Base-by-base conservation (phyloP, 495 filamentous ascomycete species). In the Penicillium pancosmium region DNA sequence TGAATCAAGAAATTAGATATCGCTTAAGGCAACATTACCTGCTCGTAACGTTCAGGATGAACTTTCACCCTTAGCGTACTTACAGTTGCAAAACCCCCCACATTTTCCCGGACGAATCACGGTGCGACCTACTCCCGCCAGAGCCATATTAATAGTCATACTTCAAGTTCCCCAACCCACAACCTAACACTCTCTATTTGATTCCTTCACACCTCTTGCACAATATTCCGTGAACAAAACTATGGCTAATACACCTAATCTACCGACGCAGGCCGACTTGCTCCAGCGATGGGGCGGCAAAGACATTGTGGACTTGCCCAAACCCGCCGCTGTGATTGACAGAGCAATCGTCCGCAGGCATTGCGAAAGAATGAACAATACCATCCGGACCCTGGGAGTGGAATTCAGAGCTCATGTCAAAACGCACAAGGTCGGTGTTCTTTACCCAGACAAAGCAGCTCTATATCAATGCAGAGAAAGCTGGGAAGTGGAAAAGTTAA, bases 331-430 rank as follows among this genome's bases (percentile, higher is more conserved):
- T 12, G 75, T 96, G 23, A 68, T 96, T 8, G 90, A 95, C 73
- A 61, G 81, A 4, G 85, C 84, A 25, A 86, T 90, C 48, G 71
- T 92, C 33, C 74, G 80, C 33, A 75, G 77, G 15, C 93, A 95
- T 66, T 96, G 91, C 70, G 70, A 78, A 55, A 75, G 84, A 50
- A 93, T 96, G 88, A 82, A 91, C 13, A 73, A 86, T 50, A 84
- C 88, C 0, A 79, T 82, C 5, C 65, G 79, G 46, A 61, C 68
- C 35, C 77, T 93, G 5, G 79, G 78, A 1, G 76, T 93, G 21
- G 82, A 80, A 23, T 95, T 92, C 76, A 76, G 92, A 54, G 86
- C 89, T 6, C 92, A 96, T 71, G 85, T 94, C 54, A 96, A 96
- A 65, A 90, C 90, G 21, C 92, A 96, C 68, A 96, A 96, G 74